These are phyloP conservation scores for Hypholoma fasciculare DNA, from an alignment of 768 basidiomycete species.

Conservation along the genomic window DNA sequence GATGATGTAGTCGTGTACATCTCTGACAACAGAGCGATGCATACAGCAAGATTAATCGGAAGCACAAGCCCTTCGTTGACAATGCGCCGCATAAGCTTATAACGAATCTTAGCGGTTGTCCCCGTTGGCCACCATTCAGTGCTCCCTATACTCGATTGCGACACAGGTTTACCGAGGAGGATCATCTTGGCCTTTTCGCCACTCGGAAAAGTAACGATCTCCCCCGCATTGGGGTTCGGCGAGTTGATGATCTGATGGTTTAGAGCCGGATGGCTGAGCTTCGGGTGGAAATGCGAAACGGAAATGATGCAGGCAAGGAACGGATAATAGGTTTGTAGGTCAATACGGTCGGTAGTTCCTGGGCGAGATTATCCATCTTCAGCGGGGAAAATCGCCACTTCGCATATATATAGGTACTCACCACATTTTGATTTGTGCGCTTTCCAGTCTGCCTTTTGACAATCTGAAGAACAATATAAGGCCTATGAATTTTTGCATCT, in stretches of 20 bases:
- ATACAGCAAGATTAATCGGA: constrained; percentile 30
- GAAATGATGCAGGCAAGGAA: constrained; percentile 30
- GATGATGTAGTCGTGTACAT: constrained; percentile 35
- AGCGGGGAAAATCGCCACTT: background rate
- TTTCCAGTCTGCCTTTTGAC: background rate
- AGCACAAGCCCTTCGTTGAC: constrained; percentile 32
- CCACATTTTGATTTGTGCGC: background rate
- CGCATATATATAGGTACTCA: background rate
- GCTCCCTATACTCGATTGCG: background rate
- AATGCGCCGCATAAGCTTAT: constrained; percentile 31
- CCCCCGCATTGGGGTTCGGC: constrained; percentile 18
- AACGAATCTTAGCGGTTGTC: constrained; percentile 20
- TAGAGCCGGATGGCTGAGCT: constrained; percentile 22
- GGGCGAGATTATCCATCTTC: background rate
- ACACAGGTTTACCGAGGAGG: constrained; percentile 23
- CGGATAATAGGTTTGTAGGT: constrained; percentile 32
- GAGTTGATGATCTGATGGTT: constrained; percentile 26
- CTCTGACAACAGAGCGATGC: constrained; percentile 34
- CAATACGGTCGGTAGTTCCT: constrained; percentile 37
- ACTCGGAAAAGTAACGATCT: constrained; percentile 21
- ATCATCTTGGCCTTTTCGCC: constrained; percentile 26
- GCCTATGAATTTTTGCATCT: background rate
- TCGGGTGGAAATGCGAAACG: constrained; percentile 13
- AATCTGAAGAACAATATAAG: background rate
- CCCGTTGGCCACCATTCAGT: constrained; percentile 36